phyloP scores from a whole-genome alignment of 164 flowering plant species.

The Saururus chinensis region DNA sequence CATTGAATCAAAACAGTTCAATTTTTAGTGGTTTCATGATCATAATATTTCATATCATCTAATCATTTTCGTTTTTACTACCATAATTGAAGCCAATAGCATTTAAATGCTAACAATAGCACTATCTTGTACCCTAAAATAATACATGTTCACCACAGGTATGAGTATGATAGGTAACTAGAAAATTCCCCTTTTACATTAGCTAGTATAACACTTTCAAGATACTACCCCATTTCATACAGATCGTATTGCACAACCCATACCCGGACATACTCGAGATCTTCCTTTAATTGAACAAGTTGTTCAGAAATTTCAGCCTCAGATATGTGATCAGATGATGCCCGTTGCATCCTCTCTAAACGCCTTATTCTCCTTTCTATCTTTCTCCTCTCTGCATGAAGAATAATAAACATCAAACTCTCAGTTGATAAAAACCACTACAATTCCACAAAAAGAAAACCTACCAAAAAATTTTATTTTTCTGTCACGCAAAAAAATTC shows the following conservation, averaged over 20 bases:
- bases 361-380: conserved; percentile 84
- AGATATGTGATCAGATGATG: conserved; percentile 46
- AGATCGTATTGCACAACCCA: neutral
- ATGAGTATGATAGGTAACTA: neutral
- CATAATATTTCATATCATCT: too few species aligned
- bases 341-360: conserved; percentile 69
- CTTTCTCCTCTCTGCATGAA: conserved; percentile 74
- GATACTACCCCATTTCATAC: neutral
- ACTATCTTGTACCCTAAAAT: too few species aligned
- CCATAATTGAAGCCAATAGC: too few species aligned
- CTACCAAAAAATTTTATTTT: conserved; percentile 91
- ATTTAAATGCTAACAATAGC: too few species aligned
- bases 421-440: neutral
- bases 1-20: conserved; percentile 4
- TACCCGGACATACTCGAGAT: conserved; percentile 96
- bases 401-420: too few species aligned
- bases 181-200: neutral
- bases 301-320: conserved; percentile 56
- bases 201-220: neutral
- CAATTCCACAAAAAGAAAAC: neutral
- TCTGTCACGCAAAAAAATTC: conserved; percentile 56
- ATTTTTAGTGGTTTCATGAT: too few species aligned
- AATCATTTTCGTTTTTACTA: too few species aligned
- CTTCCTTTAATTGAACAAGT: conserved; percentile 72
- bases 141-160: neutral